phyloP scores from a whole-genome alignment of 345 rosid species.

The Garcia nutans region DNA sequence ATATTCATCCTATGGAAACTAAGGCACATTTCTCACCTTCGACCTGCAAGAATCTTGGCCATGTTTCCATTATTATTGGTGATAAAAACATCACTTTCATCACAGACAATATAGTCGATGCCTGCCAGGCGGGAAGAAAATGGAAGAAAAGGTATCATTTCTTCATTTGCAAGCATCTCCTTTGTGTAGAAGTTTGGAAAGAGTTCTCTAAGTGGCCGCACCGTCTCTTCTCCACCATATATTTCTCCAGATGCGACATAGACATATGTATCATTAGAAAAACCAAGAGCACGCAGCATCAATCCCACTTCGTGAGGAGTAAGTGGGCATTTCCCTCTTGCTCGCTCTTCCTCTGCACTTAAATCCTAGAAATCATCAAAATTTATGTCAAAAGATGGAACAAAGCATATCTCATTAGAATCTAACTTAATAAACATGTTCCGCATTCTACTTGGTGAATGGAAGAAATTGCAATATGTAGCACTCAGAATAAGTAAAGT shows the following conservation, averaged over 20 bases:
- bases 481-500: not conserved
- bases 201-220: conserved; percentile 76
- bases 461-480: not conserved
- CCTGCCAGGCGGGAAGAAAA: conserved; percentile 95
- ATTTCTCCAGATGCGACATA: conserved; percentile 98
- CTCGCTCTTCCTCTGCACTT: conserved; percentile 82
- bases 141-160: conserved; percentile 68
- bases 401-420: not conserved
- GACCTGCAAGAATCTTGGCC: conserved; percentile 98
- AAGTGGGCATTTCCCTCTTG: conserved; percentile 93
- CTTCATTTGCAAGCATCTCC: conserved; percentile 82
- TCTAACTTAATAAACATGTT: not conserved
- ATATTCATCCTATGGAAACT: not conserved
- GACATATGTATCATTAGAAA: conserved; percentile 73
- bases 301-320: conserved; percentile 96
- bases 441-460: not conserved
- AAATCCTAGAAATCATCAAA: conserved; percentile 49
- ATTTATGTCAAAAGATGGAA: not conserved
- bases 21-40: conserved; percentile 60
- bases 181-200: conserved; percentile 95
- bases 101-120: conserved; percentile 84
- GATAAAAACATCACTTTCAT: conserved; percentile 92
- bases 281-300: conserved; percentile 95
- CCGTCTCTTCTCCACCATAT: conserved; percentile 92
- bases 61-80: conserved; percentile 97